phyloP scores from a whole-genome alignment of 345 rosid species.

The Rhizophora apiculata region DNA sequence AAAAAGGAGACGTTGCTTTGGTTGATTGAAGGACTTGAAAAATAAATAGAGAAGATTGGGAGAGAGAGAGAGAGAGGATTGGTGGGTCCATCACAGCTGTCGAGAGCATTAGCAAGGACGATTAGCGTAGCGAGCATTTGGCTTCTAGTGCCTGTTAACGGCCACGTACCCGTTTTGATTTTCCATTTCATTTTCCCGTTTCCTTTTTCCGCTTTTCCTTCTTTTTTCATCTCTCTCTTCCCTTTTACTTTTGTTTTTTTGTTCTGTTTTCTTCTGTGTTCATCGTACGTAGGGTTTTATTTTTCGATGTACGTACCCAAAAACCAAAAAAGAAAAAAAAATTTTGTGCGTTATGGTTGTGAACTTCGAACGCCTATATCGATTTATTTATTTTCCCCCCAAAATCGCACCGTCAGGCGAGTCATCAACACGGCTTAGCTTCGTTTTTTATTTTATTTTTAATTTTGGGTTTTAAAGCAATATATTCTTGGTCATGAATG shows the following conservation, averaged over 20 bases:
- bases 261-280: conserved; percentile 8
- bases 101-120: conserved; percentile 43
- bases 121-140: conserved; percentile 46
- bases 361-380: not conserved
- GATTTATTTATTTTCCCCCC: not conserved
- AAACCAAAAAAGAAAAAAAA: too few relatives aligned
- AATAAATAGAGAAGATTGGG: conserved; percentile 14
- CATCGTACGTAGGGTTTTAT: not conserved
- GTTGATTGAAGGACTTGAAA: conserved; percentile 6
- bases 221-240: conserved; percentile 1
- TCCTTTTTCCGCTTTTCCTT: not conserved
- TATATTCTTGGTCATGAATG: too few relatives aligned
- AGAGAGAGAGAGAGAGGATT: not conserved
- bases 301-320: too few relatives aligned
- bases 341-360: too few relatives aligned
- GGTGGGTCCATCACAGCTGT: conserved; percentile 36
- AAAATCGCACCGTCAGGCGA: not conserved
- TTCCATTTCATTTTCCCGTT: conserved; percentile 6
- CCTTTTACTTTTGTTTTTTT: not conserved
- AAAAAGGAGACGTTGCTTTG: not conserved
- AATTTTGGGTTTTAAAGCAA: too few relatives aligned
- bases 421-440: not conserved
- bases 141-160: conserved; percentile 43
- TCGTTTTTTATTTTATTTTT: too few relatives aligned
- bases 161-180: conserved; percentile 52